Conservation (phyloP, 352 stramenopile genomes). For the Phytophthora podocarpi region DNA sequence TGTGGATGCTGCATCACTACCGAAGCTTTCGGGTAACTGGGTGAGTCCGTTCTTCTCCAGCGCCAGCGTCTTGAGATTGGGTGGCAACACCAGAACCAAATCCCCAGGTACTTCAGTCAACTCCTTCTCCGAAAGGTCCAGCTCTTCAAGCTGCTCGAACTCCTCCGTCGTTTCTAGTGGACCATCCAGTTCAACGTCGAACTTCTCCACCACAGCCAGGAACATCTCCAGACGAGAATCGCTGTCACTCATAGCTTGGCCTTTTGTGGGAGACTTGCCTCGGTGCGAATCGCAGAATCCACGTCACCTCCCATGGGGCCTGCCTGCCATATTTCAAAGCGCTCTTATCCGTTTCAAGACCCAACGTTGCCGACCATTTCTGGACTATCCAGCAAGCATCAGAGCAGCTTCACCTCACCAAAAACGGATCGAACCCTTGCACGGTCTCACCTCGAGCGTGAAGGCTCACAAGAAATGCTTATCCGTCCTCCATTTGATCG, state of each 20-base stretch:
- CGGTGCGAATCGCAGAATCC: conserved; percentile 29
- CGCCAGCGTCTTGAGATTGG: conserved; percentile 76
- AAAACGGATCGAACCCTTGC: conserved; percentile 17
- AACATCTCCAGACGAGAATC: conserved; percentile 52
- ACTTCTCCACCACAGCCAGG: conserved; percentile 66
- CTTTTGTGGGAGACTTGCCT: conserved; percentile 6
- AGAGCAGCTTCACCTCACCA: conserved; percentile 11
- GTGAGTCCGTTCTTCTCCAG: conserved; percentile 81
- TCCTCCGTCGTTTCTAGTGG: conserved; percentile 62
- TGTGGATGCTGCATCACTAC: conserved; percentile 20
- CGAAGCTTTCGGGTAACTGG: conserved; percentile 56
- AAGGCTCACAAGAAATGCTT: neutral
- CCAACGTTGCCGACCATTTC: conserved; percentile 6
- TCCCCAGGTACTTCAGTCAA: conserved; percentile 61
- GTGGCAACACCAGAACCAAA: conserved; percentile 53
- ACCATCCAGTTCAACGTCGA: conserved; percentile 75
- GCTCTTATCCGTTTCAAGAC: conserved; percentile 28
- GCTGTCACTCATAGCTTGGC: conserved; percentile 55
- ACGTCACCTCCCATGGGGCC: neutral
- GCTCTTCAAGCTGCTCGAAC: conserved; percentile 75
- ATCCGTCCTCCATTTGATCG: neutral
- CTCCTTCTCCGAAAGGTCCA: conserved; percentile 84
- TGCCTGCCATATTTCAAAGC: conserved; percentile 12
- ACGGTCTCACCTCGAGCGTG: conserved; percentile 16
- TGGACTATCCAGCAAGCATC: neutral